These are phyloP conservation scores for Cornus suecica DNA, from an alignment of 148 eudicot genomes.

Conservation along the genomic window DNA sequence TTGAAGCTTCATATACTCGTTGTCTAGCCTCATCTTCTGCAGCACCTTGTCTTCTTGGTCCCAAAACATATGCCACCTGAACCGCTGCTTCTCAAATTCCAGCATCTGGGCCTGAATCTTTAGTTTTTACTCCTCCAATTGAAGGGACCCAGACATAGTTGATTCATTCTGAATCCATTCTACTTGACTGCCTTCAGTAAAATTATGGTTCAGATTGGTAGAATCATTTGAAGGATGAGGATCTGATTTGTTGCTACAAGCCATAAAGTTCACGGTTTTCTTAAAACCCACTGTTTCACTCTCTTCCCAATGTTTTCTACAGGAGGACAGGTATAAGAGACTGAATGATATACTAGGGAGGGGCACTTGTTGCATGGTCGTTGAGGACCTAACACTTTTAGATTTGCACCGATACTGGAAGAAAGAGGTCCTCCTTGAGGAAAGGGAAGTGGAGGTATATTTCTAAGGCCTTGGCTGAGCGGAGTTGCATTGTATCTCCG, in stretches of 20 bases:
- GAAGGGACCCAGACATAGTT: background rate
- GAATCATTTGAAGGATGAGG: no score
- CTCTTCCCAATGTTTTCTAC: no score
- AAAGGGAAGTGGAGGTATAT: constrained; percentile 16
- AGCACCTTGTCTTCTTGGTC: constrained; percentile 13
- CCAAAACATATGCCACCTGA: constrained; percentile 17
- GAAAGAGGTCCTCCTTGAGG: background rate
- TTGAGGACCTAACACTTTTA: no score
- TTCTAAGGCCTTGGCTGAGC: constrained; percentile 17
- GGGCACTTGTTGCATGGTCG: no score
- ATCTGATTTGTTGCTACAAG: no score
- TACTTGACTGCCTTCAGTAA: no score
- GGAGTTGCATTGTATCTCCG: constrained; percentile 12
- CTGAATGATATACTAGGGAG: no score
- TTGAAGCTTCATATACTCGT: constrained; percentile 22
- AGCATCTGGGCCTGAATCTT: constrained; percentile 18
- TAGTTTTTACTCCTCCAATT: constrained; percentile 14
- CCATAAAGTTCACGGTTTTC: no score
- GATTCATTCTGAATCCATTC: constrained; percentile 5
- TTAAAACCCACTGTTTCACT: background rate
- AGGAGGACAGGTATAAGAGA: no score
- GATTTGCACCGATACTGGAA: background rate
- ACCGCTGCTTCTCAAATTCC: constrained; percentile 19
- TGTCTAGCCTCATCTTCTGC: constrained; percentile 23
- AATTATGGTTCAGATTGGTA: no score